Evolutionary conservation across 1,284 basidiomycete species (phyloP).

Genomic region (Trichosporon ovoides): DNA sequence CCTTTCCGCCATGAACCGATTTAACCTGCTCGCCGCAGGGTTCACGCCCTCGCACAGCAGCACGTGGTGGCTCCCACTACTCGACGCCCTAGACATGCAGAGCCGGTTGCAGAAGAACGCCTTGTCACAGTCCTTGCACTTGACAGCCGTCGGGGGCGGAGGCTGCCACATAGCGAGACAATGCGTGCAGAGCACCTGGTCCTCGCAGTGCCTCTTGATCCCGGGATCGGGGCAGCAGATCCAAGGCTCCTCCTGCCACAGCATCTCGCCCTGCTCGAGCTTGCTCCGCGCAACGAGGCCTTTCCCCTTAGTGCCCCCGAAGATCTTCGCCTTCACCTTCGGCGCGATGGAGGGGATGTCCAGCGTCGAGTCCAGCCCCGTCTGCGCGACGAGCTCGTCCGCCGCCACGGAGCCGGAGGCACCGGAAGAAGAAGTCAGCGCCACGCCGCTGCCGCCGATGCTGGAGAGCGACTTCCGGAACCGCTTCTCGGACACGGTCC

Average conservation of each 20-base stretch:
- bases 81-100: constrained; percentile 58
- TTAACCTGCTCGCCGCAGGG: constrained; percentile 58
- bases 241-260: constrained; percentile 69
- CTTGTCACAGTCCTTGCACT: constrained; percentile 42
- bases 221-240: constrained; percentile 38
- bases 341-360: constrained; percentile 59
- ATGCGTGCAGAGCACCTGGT: constrained; percentile 33
- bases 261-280: constrained; percentile 63
- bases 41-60: constrained; percentile 71
- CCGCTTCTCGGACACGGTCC: constrained; percentile 76
- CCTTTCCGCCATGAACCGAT: constrained; percentile 57
- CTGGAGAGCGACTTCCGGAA: constrained; percentile 58
- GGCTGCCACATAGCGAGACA: constrained; percentile 35
- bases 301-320: constrained; percentile 69
- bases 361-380: constrained; percentile 61
- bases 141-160: constrained; percentile 24
- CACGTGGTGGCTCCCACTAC: constrained; percentile 58
- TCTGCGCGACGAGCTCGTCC: constrained; percentile 54
- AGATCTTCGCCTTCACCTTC: constrained; percentile 65
- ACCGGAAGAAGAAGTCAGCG: too few relatives aligned
- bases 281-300: constrained; percentile 67
- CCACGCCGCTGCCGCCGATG: constrained; percentile 2
- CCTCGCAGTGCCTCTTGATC: constrained; percentile 22
- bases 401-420: neutral
- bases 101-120: constrained; percentile 72